Conservation (phyloP, 1,139 yeast genomes). For the Saccharomyces pastorianus region DNA sequence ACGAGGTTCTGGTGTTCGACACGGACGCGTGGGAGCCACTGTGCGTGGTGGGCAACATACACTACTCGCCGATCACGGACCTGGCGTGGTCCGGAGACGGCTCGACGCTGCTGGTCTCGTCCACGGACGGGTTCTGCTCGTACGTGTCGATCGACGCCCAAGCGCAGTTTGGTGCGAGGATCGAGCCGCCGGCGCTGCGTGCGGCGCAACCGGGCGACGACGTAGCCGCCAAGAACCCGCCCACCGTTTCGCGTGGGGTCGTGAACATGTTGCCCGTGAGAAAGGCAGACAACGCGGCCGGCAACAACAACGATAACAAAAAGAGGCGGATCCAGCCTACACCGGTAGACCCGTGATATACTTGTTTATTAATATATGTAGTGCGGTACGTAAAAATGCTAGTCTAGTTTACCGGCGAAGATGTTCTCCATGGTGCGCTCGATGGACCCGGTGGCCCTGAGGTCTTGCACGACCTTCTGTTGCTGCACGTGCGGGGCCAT, state of each 20-base stretch:
- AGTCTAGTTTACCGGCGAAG: conserved; percentile 27
- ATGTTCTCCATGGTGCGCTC: conserved; percentile 69
- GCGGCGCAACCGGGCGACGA: background rate
- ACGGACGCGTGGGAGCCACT: conserved; percentile 63
- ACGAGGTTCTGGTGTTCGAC: conserved; percentile 71
- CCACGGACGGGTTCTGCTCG: conserved; percentile 92
- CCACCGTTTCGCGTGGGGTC: conserved; percentile 6
- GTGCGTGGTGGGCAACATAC: conserved; percentile 70
- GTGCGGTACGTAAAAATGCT: background rate
- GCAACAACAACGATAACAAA: conserved; percentile 1
- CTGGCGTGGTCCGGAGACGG: conserved; percentile 81
- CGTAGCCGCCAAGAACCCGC: background rate
- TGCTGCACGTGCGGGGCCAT: conserved; percentile 66
- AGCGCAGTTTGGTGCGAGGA: background rate
- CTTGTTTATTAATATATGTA: background rate
- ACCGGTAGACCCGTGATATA: background rate
- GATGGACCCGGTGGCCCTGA: conserved; percentile 67
- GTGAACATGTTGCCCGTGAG: conserved; percentile 20
- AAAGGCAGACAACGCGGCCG: conserved; percentile 7
- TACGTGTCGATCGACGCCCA: conserved; percentile 44
- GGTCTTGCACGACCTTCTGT: conserved; percentile 59
- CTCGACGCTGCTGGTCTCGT: conserved; percentile 54
- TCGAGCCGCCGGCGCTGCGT: background rate
- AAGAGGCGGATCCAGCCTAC: background rate
- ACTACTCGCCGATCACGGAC: conserved; percentile 84